Percentiles rank a stretch among this genome's conserved stretches.
These are phyloP conservation scores for Thalassiosira hispida DNA, from an alignment of 352 stramenopile genomes.

Conservation along the genomic window DNA sequence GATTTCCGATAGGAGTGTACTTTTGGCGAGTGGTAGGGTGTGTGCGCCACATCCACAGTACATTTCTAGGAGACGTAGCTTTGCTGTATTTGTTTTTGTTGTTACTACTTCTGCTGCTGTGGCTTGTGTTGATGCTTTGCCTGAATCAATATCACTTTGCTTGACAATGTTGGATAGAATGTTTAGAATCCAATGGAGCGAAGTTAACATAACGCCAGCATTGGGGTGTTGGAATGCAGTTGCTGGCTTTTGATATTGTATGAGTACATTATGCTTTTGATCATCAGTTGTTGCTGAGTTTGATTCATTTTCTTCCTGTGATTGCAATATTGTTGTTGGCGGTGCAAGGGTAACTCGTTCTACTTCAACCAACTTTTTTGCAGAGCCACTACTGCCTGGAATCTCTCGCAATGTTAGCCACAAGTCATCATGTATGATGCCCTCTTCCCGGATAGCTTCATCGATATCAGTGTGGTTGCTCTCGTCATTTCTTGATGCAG, in stretches of 20 bases:
- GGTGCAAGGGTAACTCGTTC: slow-evolving; percentile 32
- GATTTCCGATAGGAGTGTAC: slow-evolving; percentile 58
- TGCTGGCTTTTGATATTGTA: slow-evolving; percentile 73
- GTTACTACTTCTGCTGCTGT: neutral
- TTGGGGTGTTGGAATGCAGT: slow-evolving; percentile 81
- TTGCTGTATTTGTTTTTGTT: slow-evolving; percentile 3
- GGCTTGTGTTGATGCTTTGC: neutral
- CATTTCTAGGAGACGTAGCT: slow-evolving; percentile 68
- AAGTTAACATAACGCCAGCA: slow-evolving; percentile 70
- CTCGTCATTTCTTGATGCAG: slow-evolving; percentile 3
- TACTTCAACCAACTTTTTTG: neutral
- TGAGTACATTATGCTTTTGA: slow-evolving; percentile 5
- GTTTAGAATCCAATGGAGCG: slow-evolving; percentile 73
- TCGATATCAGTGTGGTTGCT: neutral
- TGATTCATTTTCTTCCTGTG: neutral
- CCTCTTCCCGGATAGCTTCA: slow-evolving; percentile 18
- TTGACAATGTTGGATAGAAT: slow-evolving; percentile 49
- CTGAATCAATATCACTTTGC: neutral
- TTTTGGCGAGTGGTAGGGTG: slow-evolving; percentile 71
- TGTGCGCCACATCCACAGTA: slow-evolving; percentile 80
- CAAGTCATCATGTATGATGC: slow-evolving; percentile 45
- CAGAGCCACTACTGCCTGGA: neutral
- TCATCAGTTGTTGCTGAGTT: neutral
- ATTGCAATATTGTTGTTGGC: neutral
- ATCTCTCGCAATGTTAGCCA: slow-evolving; percentile 35